Evolutionary conservation across 2,329 filamentous ascomycete genomes (phyloP).

Genomic region (Fusarium gaditjirri): DNA sequence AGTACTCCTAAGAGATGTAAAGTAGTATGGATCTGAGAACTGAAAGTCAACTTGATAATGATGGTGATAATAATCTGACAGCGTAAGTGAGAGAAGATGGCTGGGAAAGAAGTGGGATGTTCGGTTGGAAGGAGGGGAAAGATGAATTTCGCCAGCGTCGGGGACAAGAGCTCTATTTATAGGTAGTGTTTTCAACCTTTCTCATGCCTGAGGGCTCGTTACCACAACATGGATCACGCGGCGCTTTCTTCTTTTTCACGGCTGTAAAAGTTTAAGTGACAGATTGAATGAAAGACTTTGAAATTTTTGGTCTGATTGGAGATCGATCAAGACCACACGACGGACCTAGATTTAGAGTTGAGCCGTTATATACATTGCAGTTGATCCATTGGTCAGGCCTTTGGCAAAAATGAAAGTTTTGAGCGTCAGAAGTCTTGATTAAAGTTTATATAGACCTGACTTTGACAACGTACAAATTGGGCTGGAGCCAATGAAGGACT

Average conservation of each 20-base stretch:
- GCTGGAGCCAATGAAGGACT: no score
- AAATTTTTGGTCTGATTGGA: background rate
- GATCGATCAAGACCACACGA: background rate
- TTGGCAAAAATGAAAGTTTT: no score
- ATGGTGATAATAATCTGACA: background rate
- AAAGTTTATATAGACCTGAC: background rate
- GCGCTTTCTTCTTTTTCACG: no score
- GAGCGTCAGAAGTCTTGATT: background rate
- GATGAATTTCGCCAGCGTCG: background rate
- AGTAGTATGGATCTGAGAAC: background rate
- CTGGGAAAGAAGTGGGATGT: no score
- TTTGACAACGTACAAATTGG: background rate
- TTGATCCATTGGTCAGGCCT: background rate
- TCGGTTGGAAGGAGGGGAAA: background rate
- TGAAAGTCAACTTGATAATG: background rate
- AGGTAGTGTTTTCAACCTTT: background rate
- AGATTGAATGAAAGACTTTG: background rate
- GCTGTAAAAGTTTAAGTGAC: background rate
- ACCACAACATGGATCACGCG: background rate
- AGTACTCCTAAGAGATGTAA: no score
- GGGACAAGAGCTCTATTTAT: background rate
- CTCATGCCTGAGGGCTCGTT: background rate
- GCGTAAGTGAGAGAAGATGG: background rate
- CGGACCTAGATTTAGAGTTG: background rate
- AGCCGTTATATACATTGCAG: background rate